A percentile compares a stretch with the other conserved stretches of the same genome.
phyloP scores from a whole-genome alignment of 768 basidiomycete species.

The Agaricus subrufescens region DNA sequence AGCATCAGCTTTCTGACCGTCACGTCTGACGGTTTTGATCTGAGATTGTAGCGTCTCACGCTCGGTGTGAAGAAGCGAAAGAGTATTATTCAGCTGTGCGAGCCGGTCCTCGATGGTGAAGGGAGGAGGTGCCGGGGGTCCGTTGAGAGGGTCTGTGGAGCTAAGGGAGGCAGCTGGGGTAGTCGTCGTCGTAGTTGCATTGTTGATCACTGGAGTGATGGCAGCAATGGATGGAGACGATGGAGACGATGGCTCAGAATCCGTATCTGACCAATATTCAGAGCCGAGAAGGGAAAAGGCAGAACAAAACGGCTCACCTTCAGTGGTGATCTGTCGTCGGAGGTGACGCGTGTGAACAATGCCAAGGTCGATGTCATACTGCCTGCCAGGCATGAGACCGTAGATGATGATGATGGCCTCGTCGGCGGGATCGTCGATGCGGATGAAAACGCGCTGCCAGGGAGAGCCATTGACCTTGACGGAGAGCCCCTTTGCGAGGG shows the following conservation, averaged over 20 bases:
- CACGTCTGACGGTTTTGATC: constrained; percentile 75
- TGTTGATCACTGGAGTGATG: constrained; percentile 1
- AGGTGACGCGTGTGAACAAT: constrained; percentile 48
- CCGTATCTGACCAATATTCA: constrained; percentile 14
- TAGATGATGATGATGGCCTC: constrained; percentile 91
- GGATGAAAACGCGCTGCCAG: constrained; percentile 77
- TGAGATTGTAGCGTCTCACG: constrained; percentile 61
- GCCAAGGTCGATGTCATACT: constrained; percentile 86
- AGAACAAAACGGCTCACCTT: constrained; percentile 34
- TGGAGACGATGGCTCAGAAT: constrained; percentile 29
- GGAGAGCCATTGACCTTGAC: constrained; percentile 76
- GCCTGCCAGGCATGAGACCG: constrained; percentile 80
- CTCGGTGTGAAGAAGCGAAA: constrained; percentile 60
- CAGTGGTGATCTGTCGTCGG: constrained; percentile 64
- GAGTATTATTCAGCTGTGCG: constrained; percentile 58
- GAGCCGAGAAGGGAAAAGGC: constrained; percentile 4
- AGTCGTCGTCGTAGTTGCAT: background rate
- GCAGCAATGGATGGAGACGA: constrained; percentile 15
- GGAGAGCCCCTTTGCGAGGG: constrained; percentile 68
- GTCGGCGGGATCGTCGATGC: constrained; percentile 75
- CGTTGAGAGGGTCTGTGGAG: constrained; percentile 9
- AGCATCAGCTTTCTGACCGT: constrained; percentile 80
- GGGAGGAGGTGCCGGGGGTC: constrained; percentile 21
- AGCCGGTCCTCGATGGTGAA: constrained; percentile 66
- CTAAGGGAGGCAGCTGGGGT: constrained; percentile 13